phyloP scores from a whole-genome alignment of 257 asterid genomes.

The Fraxinus americana region DNA sequence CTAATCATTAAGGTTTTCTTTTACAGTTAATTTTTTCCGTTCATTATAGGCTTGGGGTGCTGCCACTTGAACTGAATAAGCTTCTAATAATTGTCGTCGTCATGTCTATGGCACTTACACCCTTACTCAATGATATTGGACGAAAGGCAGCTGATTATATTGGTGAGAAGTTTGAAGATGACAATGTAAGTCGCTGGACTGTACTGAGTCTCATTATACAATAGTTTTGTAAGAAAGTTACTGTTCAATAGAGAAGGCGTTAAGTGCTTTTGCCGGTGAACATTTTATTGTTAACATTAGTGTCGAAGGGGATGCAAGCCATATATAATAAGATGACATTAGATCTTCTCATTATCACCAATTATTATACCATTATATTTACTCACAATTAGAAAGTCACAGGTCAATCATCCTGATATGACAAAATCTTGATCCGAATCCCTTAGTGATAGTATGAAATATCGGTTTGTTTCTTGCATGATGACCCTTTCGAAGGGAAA shows the following conservation, averaged over 20 bases:
- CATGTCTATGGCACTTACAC: conserved; percentile 94
- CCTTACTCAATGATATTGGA: conserved; percentile 90
- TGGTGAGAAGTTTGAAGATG: conserved; percentile 63
- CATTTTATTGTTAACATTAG: neutral
- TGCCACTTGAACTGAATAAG: conserved; percentile 97
- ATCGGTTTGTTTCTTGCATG: conserved; percentile 17
- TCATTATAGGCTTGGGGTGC: conserved; percentile 90
- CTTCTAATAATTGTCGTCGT: conserved; percentile 97
- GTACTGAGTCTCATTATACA: neutral
- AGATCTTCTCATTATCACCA: neutral
- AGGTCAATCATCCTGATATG: conserved; percentile 4
- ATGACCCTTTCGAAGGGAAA: conserved; percentile 7
- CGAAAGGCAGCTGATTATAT: conserved; percentile 72
- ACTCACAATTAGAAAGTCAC: neutral
- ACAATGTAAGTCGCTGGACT: conserved; percentile 50
- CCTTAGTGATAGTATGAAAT: neutral
- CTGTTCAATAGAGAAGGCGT: neutral
- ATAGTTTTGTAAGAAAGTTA: neutral
- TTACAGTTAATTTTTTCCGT: conserved; percentile 22
- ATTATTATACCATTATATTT: neutral
- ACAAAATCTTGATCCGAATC: neutral
- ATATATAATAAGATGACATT: neutral
- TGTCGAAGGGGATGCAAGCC: neutral
- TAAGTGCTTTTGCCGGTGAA: neutral
- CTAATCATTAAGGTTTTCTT: conserved; percentile 15